A percentile compares a stretch with the other conserved stretches of the same genome.
These are phyloP conservation scores for Candida nitratophila DNA, from an alignment of 805 yeast genomes.

Conservation along the genomic window DNA sequence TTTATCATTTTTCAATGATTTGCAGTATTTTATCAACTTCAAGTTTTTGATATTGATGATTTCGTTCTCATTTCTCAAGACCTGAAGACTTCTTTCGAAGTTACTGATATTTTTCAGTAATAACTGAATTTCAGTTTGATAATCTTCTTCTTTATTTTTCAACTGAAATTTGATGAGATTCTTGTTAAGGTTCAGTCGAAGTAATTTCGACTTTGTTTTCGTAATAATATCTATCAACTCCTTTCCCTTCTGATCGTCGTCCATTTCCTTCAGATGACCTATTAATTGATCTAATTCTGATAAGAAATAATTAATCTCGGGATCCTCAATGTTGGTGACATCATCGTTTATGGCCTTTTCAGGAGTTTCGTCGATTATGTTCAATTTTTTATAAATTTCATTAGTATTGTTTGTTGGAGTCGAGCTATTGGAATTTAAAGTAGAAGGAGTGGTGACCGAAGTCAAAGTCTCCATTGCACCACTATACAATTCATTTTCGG, in stretches of 20 bases:
- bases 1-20: constrained; percentile 22
- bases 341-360: not conserved
- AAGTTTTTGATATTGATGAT: constrained; percentile 23
- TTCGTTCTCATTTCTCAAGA: constrained; percentile 22
- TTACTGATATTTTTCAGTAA: constrained; percentile 20
- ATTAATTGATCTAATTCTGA: not conserved
- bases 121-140: constrained; percentile 23
- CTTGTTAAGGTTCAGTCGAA: constrained; percentile 25
- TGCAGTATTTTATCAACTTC: constrained; percentile 24
- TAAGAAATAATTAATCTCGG: not conserved
- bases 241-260: not conserved
- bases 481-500: too few species aligned
- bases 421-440: not conserved
- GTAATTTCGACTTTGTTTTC: constrained; percentile 13
- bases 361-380: not conserved
- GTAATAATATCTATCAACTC: not conserved
- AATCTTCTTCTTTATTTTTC: constrained; percentile 19
- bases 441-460: not conserved
- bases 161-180: constrained; percentile 24
- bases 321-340: not conserved
- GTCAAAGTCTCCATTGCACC: too few species aligned
- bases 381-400: not conserved
- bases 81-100: constrained; percentile 18
- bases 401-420: not conserved
- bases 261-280: not conserved